Conservation (phyloP, 1,284 basidiomycete species). For the Bondarzewia mesenterica region DNA sequence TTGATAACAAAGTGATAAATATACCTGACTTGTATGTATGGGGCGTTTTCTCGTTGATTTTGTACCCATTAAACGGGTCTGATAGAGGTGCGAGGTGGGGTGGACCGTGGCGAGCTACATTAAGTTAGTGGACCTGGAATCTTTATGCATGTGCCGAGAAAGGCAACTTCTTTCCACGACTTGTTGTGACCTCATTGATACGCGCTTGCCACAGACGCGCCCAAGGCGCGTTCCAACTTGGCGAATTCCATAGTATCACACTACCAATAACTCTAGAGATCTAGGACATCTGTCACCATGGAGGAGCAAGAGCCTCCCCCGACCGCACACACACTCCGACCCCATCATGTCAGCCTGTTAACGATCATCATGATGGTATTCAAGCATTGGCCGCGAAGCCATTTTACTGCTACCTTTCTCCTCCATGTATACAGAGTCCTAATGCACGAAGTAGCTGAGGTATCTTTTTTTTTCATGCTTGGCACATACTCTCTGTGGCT, state of each 20-base stretch:
- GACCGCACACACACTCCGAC: conserved; percentile 52
- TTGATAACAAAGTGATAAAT: not conserved
- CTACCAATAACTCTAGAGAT: not conserved
- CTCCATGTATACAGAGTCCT: conserved; percentile 56
- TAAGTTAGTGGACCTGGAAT: too few relatives aligned
- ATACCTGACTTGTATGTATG: conserved; percentile 6
- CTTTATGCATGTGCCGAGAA: too few relatives aligned
- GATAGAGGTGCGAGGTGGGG: not conserved
- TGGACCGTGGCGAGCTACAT: too few relatives aligned
- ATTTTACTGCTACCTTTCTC: conserved; percentile 47
- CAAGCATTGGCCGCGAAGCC: conserved; percentile 36
- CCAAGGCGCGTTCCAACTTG: not conserved
- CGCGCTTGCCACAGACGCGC: not conserved
- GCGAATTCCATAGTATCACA: not conserved
- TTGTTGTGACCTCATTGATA: too few relatives aligned
- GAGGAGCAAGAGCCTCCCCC: conserved; percentile 35
- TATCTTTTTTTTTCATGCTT: too few relatives aligned
- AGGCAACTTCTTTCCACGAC: not conserved
- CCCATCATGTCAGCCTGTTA: conserved; percentile 66
- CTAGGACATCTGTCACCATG: not conserved
- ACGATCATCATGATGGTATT: conserved; percentile 52
- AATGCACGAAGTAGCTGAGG: conserved; percentile 28
- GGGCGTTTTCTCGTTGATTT: conserved; percentile 1
- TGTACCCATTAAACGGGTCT: conserved; percentile 1
- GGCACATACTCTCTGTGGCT: too few relatives aligned